These are phyloP conservation scores for Hygrocybe coccinea DNA, from an alignment of 768 basidiomycete species.

Conservation along the genomic window DNA sequence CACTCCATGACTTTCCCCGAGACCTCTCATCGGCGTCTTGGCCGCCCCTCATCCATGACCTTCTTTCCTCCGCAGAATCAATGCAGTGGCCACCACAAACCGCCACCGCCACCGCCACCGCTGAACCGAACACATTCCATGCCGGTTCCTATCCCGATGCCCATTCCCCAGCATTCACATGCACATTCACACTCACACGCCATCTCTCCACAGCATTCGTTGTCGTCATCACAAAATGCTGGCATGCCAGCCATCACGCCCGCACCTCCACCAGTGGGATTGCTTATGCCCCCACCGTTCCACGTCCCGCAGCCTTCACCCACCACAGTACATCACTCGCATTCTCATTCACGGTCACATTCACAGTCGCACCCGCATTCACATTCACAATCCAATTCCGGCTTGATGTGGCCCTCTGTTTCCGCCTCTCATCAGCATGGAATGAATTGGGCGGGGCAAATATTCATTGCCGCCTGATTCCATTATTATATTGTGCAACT, in stretches of 20 bases:
- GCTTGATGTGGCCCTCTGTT: not conserved
- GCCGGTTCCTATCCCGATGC: not conserved
- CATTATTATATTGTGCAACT: not conserved
- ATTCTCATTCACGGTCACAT: too few species aligned
- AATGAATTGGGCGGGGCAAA: not conserved
- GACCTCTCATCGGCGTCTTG: not conserved
- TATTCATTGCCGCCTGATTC: too few species aligned
- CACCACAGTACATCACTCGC: not conserved
- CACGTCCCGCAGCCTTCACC: too few species aligned
- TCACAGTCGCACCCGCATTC: not conserved
- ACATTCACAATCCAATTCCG: not conserved
- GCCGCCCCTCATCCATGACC: not conserved
- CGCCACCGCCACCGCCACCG: not conserved
- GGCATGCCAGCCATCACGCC: too few species aligned
- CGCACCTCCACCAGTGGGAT: too few species aligned
- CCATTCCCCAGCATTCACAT: not conserved
- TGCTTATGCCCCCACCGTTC: too few species aligned
- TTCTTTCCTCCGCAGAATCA: not conserved
- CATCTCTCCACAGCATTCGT: too few species aligned
- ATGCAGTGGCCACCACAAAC: not conserved
- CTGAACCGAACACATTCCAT: not conserved
- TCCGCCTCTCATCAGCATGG: not conserved
- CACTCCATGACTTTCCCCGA: not conserved
- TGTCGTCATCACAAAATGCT: too few species aligned
- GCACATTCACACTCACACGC: not conserved